phyloP scores from a whole-genome alignment of 139 green algal genomes.

The Gonium pectorale region DNA sequence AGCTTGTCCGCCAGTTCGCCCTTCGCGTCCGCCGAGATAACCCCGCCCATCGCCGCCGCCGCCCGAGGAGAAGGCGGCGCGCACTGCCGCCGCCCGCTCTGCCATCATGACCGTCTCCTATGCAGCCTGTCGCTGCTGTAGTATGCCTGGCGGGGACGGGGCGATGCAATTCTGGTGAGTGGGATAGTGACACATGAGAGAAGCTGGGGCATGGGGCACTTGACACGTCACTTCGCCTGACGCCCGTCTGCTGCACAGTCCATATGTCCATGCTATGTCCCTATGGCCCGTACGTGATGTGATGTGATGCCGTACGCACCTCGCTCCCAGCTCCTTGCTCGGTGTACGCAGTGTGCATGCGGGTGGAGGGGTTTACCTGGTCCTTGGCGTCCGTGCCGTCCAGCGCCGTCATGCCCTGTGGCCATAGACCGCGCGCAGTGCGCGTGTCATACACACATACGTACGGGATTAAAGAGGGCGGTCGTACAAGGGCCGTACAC shows the following conservation, averaged over 20 bases:
- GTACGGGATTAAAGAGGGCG: neutral
- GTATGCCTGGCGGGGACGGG: neutral
- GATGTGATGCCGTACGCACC: neutral
- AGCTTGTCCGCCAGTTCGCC: slow-evolving; percentile 51
- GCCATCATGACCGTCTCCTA: slow-evolving; percentile 18
- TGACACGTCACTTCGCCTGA: too few species aligned
- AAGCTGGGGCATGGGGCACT: too few species aligned
- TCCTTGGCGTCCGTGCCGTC: slow-evolving; percentile 45
- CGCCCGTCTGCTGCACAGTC: too few species aligned
- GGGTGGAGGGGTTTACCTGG: slow-evolving; percentile 32
- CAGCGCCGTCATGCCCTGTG: slow-evolving; percentile 22
- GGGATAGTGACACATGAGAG: too few species aligned
- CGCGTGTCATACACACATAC: neutral
- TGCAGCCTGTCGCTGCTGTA: slow-evolving; percentile 43
- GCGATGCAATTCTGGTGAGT: neutral
- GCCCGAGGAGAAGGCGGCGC: slow-evolving; percentile 2
- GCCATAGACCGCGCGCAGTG: neutral
- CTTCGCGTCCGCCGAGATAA: slow-evolving; percentile 16
- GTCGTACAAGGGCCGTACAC: too few species aligned
- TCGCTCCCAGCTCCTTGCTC: slow-evolving; percentile 30
- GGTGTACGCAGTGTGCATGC: slow-evolving; percentile 4
- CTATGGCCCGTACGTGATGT: too few species aligned
- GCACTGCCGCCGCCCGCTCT: slow-evolving; percentile 24
- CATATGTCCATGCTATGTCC: too few species aligned
- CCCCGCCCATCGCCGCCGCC: neutral